Evolutionary conservation across 352 stramenopile species (phyloP).

Genomic region (Globisporangium solare): DNA sequence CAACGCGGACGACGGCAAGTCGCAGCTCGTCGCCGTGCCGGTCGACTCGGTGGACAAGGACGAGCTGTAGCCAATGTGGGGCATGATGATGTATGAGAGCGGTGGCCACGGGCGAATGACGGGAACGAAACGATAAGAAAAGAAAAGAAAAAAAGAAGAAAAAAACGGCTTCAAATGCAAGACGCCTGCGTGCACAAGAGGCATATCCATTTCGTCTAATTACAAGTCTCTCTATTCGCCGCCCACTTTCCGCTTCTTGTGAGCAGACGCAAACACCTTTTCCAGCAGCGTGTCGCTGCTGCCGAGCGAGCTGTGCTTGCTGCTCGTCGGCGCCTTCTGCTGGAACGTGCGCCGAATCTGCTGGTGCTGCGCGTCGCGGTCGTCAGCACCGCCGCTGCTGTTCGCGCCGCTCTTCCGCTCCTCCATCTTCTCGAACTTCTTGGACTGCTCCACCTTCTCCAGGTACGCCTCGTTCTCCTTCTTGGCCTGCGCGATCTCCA

Average conservation of each 20-base stretch:
- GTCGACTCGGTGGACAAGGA: slow-evolving; percentile 32
- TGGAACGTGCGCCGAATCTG: slow-evolving; percentile 73
- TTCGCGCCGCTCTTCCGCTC: slow-evolving; percentile 55
- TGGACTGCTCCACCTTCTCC: slow-evolving; percentile 84
- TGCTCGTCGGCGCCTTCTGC: slow-evolving; percentile 67
- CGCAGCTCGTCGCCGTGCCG: slow-evolving; percentile 46
- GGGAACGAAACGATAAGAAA: too few species aligned
- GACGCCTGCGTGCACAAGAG: too few species aligned
- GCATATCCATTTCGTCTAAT: slow-evolving; percentile 4
- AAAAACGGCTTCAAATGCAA: too few species aligned
- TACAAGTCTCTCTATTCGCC: slow-evolving; percentile 1
- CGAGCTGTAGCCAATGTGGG: slow-evolving; percentile 31
- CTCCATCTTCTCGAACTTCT: slow-evolving; percentile 84
- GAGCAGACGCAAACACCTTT: slow-evolving; percentile 53
- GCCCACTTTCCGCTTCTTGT: slow-evolving; percentile 57
- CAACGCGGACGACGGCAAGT: slow-evolving; percentile 35
- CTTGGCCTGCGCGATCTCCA: slow-evolving; percentile 83
- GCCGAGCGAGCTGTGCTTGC: slow-evolving; percentile 55
- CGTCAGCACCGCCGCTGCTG: slow-evolving; percentile 12
- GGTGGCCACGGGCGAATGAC: not conserved
- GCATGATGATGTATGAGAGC: slow-evolving; percentile 15
- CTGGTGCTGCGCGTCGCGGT: slow-evolving; percentile 17
- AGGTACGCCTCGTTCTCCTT: slow-evolving; percentile 87
- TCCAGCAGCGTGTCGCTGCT: slow-evolving; percentile 40
- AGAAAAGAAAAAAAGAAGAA: too few species aligned